Base-by-base conservation (phyloP, 352 stramenopile genomes). In the Phytopythium cucurbitacearum region DNA sequence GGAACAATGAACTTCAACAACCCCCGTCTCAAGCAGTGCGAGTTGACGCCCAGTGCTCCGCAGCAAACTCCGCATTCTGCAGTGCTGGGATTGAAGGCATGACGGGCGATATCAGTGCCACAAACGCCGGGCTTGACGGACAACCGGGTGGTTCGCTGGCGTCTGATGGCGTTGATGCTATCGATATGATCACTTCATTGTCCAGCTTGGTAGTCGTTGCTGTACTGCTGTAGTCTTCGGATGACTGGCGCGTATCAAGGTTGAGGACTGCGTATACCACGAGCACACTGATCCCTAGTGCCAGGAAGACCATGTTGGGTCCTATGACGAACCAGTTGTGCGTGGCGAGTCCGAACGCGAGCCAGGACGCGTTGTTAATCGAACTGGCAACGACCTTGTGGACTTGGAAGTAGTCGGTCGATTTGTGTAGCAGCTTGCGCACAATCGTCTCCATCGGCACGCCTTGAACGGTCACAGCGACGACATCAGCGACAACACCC, bases 351-450 rank as follows among this genome's bases (percentile, higher is more conserved):
- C 65, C 62, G 46, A 71, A 73, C 40, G 57, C 43, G 13, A 70
- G 53, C 61, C 65, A 86, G 2, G 76, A 55, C 4, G 36, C 56
- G 53, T 76, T 81, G 63, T 80, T 86, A 41, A 69, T 52, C 1
- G 67, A 54, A 21, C 66, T 66, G 21, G 69, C 67, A 40, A 76
- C 38, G 11, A 80, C 66, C 61, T 84, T 73, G 47, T 76, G 59
- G 45, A 87, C 67, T 35, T 76, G 73, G 47, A 86, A 70, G 63
- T 76, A 84, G 12, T 69, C 60, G 15, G 55, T 71, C 12, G 61
- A 80, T 44, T 71, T 69, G 56, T 69, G 48, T 39, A 64, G 64
- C 34, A 77, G 57, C 34, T 77, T 67, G 16, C 66, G 67, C 28
- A 59, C 59, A 21, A 80, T 48, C 38, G 64, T 72, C 62, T 77